Conservation (phyloP, 2,329 filamentous ascomycete genomes). For the Sarocladium strictum region DNA sequence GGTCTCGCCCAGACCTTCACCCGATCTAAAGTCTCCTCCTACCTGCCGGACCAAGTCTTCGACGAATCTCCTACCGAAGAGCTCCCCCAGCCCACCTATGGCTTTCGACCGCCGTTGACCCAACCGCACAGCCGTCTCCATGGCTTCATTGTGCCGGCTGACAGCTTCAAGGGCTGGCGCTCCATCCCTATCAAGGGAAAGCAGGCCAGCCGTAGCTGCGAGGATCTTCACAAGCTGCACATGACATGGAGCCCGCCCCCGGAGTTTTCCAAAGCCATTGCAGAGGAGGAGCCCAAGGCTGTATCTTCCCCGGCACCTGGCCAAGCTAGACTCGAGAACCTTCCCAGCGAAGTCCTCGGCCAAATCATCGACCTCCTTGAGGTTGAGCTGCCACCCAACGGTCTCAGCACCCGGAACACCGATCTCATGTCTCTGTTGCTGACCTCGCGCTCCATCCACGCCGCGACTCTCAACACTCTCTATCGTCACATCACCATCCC, state of each 20-base stretch:
- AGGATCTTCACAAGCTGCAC: slow-evolving; percentile 50
- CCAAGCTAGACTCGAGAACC: slow-evolving; percentile 54
- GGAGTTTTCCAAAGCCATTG: slow-evolving; percentile 20
- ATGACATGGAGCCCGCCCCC: slow-evolving; percentile 46
- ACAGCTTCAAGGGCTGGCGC: slow-evolving; percentile 58
- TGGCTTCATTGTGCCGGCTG: slow-evolving; percentile 52
- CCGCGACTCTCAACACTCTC: slow-evolving; percentile 66
- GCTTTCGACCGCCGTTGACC: slow-evolving; percentile 47
- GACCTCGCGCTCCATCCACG: slow-evolving; percentile 69
- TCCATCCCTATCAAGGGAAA: slow-evolving; percentile 54
- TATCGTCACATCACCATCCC: slow-evolving; percentile 78
- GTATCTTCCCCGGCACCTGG: slow-evolving; percentile 32
- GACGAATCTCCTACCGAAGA: slow-evolving; percentile 38
- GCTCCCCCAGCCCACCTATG: slow-evolving; percentile 40
- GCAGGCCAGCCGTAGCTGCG: slow-evolving; percentile 54
- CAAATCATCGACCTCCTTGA: slow-evolving; percentile 70
- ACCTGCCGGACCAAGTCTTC: slow-evolving; percentile 48
- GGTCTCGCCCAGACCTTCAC: slow-evolving; percentile 58
- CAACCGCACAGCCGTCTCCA: slow-evolving; percentile 51
- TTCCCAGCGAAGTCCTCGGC: slow-evolving; percentile 65
- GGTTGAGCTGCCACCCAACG: slow-evolving; percentile 66
- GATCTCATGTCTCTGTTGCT: slow-evolving; percentile 72
- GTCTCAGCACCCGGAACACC: slow-evolving; percentile 68
- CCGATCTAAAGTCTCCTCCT: slow-evolving; percentile 56
- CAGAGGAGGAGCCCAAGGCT: slow-evolving; percentile 21